Evolutionary conservation across 2,329 filamentous ascomycete genomes (phyloP).

Genomic region (Pestalotiopsis sp.): DNA sequence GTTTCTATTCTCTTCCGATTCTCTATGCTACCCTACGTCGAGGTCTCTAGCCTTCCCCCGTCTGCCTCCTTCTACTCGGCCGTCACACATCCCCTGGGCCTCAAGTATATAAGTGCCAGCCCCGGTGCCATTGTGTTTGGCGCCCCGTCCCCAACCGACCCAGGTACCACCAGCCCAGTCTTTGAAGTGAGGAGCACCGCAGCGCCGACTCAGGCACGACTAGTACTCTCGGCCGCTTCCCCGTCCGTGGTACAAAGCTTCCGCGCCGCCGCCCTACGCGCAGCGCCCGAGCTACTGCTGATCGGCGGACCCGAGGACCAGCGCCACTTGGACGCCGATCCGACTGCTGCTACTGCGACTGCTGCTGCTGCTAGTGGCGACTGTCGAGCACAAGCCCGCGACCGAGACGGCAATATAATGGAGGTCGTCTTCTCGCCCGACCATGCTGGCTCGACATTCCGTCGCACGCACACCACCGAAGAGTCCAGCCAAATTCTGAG

Average conservation of each 20-base stretch:
- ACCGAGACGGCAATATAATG: constrained; percentile 83
- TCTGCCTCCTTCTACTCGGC: constrained; percentile 84
- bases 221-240: constrained; percentile 70
- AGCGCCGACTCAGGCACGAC: constrained; percentile 44
- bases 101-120: constrained; percentile 62
- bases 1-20: background rate
- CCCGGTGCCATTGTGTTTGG: constrained; percentile 46
- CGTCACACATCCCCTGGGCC: constrained; percentile 75
- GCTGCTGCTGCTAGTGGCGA: constrained; percentile 28
- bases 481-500: constrained; percentile 47
- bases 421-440: constrained; percentile 66
- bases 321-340: constrained; percentile 21
- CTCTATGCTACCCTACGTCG: constrained; percentile 51
- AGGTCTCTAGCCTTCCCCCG: constrained; percentile 76
- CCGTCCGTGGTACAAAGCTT: constrained; percentile 70
- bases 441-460: constrained; percentile 35
- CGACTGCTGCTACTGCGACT: constrained; percentile 6
- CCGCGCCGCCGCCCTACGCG: constrained; percentile 68
- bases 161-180: constrained; percentile 29
- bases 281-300: constrained; percentile 53
- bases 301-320: constrained; percentile 44
- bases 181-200: constrained; percentile 48
- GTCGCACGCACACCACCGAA: constrained; percentile 36
- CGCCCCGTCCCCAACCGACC: constrained; percentile 14
- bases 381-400: constrained; percentile 62